These are phyloP conservation scores for Leucoagaricus sp. DNA, from an alignment of 1,284 basidiomycete species.

Conservation along the genomic window DNA sequence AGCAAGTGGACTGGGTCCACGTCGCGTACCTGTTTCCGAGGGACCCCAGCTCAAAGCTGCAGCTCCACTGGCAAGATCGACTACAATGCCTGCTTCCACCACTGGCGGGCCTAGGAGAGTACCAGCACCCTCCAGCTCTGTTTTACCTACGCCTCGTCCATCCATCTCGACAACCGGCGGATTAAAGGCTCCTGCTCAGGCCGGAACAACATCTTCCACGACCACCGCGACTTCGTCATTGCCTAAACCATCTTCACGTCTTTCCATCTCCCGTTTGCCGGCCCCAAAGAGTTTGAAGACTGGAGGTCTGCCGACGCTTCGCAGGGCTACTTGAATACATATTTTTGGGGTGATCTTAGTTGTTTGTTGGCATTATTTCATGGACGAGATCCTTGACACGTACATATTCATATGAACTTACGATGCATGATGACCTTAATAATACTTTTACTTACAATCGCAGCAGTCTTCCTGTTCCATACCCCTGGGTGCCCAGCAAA, in stretches of 20 bases:
- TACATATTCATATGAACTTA: background rate
- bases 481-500: background rate
- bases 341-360: background rate
- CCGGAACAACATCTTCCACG: constrained; percentile 18
- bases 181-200: constrained; percentile 26
- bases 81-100: background rate
- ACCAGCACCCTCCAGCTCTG: constrained; percentile 15
- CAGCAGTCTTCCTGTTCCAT: background rate
- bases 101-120: constrained; percentile 30
- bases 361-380: background rate
- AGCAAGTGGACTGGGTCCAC: constrained; percentile 27
- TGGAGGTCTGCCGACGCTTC: constrained; percentile 18
- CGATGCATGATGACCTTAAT: background rate
- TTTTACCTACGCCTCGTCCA: constrained; percentile 7
- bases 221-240: constrained; percentile 21
- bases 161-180: constrained; percentile 19
- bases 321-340: constrained; percentile 14
- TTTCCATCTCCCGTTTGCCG: constrained; percentile 23
- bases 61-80: constrained; percentile 11
- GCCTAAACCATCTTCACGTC: constrained; percentile 27
- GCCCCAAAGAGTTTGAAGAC: constrained; percentile 20
- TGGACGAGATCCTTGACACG: background rate
- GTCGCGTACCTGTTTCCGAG: constrained; percentile 33
- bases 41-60: constrained; percentile 19
- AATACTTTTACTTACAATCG: background rate